Percentiles rank a stretch among this genome's conserved stretches.
Evolutionary conservation across 2,329 filamentous ascomycete genomes (phyloP).

Genomic region (Stemphylium beticola): DNA sequence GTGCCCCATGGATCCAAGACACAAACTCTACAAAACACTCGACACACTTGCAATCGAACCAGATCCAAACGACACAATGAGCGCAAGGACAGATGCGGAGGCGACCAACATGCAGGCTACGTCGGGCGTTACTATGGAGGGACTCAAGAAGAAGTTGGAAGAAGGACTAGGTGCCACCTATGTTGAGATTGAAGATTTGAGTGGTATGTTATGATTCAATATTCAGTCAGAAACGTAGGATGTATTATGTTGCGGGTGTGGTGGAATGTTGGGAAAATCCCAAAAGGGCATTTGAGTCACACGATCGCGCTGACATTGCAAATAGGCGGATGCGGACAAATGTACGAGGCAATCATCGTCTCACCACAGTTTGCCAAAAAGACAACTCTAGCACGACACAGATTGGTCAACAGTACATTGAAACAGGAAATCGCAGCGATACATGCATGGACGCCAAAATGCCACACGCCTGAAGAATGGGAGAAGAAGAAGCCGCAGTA

Average conservation of each 20-base stretch:
- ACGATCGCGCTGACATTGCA: constrained; percentile 19
- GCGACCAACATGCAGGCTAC: constrained; percentile 61
- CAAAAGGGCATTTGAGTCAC: not conserved
- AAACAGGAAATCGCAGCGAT: constrained; percentile 89
- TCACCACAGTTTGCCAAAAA: constrained; percentile 59
- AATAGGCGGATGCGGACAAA: constrained; percentile 72
- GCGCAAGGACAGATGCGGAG: constrained; percentile 52
- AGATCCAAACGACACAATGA: constrained; percentile 43
- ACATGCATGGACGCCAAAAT: constrained; percentile 94
- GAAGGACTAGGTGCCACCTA: constrained; percentile 75
- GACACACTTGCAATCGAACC: constrained; percentile 33
- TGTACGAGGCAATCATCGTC: constrained; percentile 73
- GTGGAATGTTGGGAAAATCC: not conserved
- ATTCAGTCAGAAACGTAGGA: not conserved
- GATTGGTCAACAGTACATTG: constrained; percentile 81
- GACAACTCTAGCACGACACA: constrained; percentile 80
- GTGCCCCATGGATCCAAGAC: constrained; percentile 40
- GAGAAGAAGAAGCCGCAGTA: constrained; percentile 65
- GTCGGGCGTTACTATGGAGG: constrained; percentile 72
- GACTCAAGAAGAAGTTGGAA: constrained; percentile 71
- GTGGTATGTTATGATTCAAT: constrained; percentile 64
- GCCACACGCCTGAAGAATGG: constrained; percentile 90
- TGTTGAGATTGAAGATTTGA: constrained; percentile 91
- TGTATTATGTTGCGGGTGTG: no score
- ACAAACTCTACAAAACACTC: constrained; percentile 44